Conservation (phyloP, 1,139 yeast species). For the Protomyces inouyei region DNA sequence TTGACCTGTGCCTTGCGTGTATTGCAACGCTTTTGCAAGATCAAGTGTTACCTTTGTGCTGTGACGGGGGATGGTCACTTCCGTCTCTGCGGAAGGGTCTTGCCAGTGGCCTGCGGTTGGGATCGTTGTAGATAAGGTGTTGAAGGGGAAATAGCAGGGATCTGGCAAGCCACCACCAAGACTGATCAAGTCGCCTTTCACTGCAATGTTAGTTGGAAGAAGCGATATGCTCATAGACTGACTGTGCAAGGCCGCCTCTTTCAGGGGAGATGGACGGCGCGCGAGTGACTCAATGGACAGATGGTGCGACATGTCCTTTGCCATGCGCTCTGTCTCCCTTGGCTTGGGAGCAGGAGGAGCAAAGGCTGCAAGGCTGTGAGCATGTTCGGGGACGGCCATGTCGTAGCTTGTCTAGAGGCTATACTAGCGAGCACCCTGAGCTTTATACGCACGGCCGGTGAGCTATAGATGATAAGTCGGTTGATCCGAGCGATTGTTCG, state of each 20-base stretch:
- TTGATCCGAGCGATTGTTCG: too few species aligned
- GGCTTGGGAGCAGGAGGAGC: background rate
- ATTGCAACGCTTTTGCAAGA: constrained; percentile 80
- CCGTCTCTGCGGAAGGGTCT: constrained; percentile 34
- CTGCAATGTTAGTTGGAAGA: constrained; percentile 42
- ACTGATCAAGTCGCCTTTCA: constrained; percentile 63
- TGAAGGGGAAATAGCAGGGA: constrained; percentile 88
- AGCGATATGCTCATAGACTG: constrained; percentile 35
- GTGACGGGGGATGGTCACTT: constrained; percentile 38
- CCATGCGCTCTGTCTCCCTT: constrained; percentile 36
- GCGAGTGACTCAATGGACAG: constrained; percentile 73
- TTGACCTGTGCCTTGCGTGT: constrained; percentile 80
- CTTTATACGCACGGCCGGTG: too few species aligned
- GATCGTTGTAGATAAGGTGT: constrained; percentile 66
- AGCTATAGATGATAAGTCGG: too few species aligned
- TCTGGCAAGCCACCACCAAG: constrained; percentile 95
- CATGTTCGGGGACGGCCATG: background rate
- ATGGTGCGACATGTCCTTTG: constrained; percentile 70
- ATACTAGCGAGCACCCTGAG: too few species aligned
- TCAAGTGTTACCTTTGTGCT: constrained; percentile 57
- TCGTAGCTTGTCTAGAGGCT: background rate
- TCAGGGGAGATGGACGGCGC: constrained; percentile 75
- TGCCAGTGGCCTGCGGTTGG: constrained; percentile 46
- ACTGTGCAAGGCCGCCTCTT: constrained; percentile 49
- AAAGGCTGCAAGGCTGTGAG: background rate